Evolutionary conservation across 805 yeast species (phyloP).

Genomic region (Pichia cabralensis): DNA sequence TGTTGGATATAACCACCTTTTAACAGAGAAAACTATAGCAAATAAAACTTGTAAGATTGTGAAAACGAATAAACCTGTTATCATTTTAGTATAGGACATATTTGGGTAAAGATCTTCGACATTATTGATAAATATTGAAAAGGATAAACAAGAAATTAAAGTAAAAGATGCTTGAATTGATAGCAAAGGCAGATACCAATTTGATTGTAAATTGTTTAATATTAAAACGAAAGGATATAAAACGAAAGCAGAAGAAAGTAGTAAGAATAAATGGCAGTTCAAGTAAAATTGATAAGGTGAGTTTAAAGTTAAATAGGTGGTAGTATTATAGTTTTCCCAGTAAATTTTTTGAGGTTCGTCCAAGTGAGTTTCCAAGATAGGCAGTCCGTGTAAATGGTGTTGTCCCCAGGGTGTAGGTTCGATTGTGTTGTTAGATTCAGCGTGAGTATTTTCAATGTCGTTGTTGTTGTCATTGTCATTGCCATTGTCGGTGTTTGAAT

Average conservation of each 20-base stretch:
- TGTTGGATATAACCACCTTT: no score
- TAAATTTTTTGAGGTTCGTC: constrained; percentile 62
- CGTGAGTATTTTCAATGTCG: no score
- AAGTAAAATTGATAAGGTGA: constrained; percentile 42
- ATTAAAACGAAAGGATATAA: constrained; percentile 63
- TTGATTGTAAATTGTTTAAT: constrained; percentile 47
- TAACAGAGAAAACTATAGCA: no score
- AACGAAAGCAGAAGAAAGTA: constrained; percentile 36
- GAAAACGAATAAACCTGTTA: constrained; percentile 46
- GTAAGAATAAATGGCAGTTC: constrained; percentile 40
- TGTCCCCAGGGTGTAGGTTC: constrained; percentile 39
- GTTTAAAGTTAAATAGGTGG: constrained; percentile 55
- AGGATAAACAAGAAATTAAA: constrained; percentile 41
- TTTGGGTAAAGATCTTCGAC: constrained; percentile 66
- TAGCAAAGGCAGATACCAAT: constrained; percentile 49
- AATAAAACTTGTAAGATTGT: constrained; percentile 43
- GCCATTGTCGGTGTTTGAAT: no score
- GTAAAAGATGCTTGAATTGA: constrained; percentile 38
- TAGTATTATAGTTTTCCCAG: constrained; percentile 75
- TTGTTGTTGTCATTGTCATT: no score
- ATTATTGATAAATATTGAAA: constrained; percentile 46
- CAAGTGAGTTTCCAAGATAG: constrained; percentile 58
- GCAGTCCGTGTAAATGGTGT: constrained; percentile 53
- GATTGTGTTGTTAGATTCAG: no score
- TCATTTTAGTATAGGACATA: constrained; percentile 62